A percentile compares a stretch with the other conserved stretches of the same genome.
Conservation (phyloP, 768 basidiomycete genomes). For the Tulasnella sp. region DNA sequence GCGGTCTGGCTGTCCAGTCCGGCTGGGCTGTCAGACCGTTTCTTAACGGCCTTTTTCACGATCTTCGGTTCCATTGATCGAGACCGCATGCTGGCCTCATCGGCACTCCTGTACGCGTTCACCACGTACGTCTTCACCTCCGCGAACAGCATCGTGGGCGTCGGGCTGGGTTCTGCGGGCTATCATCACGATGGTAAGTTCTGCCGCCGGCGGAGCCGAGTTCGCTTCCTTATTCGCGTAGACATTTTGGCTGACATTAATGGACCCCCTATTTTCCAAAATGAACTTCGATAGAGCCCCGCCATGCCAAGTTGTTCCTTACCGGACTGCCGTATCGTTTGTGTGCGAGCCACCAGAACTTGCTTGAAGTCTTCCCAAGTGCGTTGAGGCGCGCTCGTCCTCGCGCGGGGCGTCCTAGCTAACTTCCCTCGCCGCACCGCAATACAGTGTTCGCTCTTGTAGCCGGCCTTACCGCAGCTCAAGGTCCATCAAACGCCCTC, state of each 20-base stretch:
- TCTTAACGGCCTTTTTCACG: neutral
- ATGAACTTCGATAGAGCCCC: neutral
- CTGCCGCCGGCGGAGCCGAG: neutral
- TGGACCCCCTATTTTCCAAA: neutral
- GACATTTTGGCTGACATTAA: neutral
- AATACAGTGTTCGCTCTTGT: neutral
- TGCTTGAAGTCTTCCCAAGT: neutral
- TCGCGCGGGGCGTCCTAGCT: neutral
- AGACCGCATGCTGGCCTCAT: neutral
- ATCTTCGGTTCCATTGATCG: neutral
- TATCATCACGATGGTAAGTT: neutral
- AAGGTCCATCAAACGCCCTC: neutral
- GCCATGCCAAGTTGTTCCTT: neutral
- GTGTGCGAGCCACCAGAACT: neutral
- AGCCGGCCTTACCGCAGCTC: neutral
- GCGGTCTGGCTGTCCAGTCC: neutral
- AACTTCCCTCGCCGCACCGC: neutral
- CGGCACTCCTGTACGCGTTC: conserved; percentile 1
- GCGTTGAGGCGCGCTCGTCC: neutral
- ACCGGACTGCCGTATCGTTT: neutral
- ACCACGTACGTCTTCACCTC: neutral
- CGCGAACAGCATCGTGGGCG: neutral
- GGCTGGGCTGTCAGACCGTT: neutral
- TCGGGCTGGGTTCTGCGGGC: neutral
- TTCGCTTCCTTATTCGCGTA: neutral